These are phyloP conservation scores for Microdochium trichocladiopsis DNA, from an alignment of 2,329 filamentous ascomycete species.

Conservation along the genomic window DNA sequence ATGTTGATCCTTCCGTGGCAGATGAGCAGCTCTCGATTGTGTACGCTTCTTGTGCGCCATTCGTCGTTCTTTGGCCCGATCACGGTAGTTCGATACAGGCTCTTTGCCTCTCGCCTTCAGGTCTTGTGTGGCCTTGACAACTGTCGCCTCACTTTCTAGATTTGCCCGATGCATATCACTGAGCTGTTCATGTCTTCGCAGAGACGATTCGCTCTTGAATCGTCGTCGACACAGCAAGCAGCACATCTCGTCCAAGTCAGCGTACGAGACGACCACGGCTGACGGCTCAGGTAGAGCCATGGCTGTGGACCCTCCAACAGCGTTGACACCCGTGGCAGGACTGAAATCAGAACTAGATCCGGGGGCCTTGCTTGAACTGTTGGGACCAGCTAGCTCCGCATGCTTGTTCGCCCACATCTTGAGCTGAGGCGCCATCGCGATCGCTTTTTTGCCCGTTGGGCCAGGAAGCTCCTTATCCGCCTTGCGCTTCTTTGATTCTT, in stretches of 20 bases:
- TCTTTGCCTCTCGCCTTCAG: conserved; percentile 26
- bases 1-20: conserved; percentile 15
- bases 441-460: conserved; percentile 35
- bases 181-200: conserved; percentile 35
- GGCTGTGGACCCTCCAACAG: conserved; percentile 9
- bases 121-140: conserved; percentile 18
- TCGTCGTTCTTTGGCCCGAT: conserved; percentile 62
- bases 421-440: conserved; percentile 56
- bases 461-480: conserved; percentile 33
- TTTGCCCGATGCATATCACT: conserved; percentile 34
- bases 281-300: conserved; percentile 9
- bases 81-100: conserved; percentile 42
- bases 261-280: conserved; percentile 48
- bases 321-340: conserved; percentile 15
- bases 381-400: conserved; percentile 43
- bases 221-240: conserved; percentile 35
- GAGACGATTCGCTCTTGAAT: conserved; percentile 28
- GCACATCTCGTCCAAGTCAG: conserved; percentile 40
- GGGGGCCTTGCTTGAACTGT: neutral
- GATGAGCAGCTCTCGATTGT: conserved; percentile 32
- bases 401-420: conserved; percentile 68
- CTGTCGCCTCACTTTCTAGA: conserved; percentile 17
- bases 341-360: conserved; percentile 14
- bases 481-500: conserved; percentile 33
- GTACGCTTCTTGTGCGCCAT: conserved; percentile 54